phyloP scores from a whole-genome alignment of 257 asterid species.

The Perilla frutescens region DNA sequence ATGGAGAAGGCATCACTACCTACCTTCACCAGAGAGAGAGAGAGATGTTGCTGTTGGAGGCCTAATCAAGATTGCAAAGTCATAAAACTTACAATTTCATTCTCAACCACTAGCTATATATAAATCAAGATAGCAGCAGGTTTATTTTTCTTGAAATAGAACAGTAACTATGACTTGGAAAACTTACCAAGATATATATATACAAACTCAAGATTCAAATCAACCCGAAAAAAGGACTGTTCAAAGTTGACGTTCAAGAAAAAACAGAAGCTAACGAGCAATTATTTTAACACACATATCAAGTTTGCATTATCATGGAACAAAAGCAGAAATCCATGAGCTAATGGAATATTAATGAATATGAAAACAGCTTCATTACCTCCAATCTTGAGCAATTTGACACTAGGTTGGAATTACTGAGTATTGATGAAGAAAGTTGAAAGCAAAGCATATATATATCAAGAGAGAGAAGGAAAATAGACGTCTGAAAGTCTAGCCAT shows the following conservation, averaged over 20 bases:
- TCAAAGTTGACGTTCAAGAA: too few species aligned
- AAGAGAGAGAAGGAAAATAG: conserved; percentile 14
- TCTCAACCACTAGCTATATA: background rate
- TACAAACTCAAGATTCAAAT: background rate
- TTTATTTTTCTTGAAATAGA: too few species aligned
- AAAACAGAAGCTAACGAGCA: too few species aligned
- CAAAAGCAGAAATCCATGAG: background rate
- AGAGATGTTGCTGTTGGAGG: background rate
- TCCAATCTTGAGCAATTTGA: background rate
- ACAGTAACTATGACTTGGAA: background rate
- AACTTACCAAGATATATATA: background rate
- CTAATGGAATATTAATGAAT: background rate
- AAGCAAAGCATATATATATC: background rate
- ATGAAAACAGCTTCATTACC: background rate
- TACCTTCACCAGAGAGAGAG: background rate
- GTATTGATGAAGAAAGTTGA: conserved; percentile 6
- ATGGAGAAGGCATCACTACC: conserved; percentile 28
- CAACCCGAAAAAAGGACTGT: background rate
- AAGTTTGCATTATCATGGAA: background rate
- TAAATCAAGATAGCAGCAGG: too few species aligned
- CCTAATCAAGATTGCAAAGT: background rate
- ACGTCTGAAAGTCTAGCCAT: conserved; percentile 4
- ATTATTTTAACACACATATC: too few species aligned
- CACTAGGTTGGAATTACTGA: background rate
- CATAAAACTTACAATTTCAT: background rate